A percentile compares a stretch with the other conserved stretches of the same genome.
Conservation (phyloP, 139 green algal species). For the Diplosphaera chodatii region DNA sequence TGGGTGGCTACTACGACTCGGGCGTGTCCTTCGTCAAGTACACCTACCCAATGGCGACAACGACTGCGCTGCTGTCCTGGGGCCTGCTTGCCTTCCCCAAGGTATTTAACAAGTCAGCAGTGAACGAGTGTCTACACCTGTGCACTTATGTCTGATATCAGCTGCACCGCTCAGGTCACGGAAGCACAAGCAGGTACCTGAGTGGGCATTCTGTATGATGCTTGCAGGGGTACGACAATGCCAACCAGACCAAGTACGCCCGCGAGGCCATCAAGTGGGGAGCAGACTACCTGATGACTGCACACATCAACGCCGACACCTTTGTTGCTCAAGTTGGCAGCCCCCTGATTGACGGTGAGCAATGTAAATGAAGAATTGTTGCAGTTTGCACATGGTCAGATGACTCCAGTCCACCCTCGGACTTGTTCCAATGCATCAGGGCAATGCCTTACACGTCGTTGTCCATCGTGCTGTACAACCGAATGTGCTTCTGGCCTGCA, state of each 20-base stretch:
- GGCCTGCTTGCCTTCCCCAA: conserved; percentile 40
- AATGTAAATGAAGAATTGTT: too few species aligned
- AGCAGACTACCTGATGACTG: conserved; percentile 20
- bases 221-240: not conserved
- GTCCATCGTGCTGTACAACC: too few species aligned
- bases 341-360: not conserved
- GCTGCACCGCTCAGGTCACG: not conserved
- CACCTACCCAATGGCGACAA: conserved; percentile 56
- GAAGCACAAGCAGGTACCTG: too few species aligned
- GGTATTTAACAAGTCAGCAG: not conserved
- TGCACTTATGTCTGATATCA: not conserved
- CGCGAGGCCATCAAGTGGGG: conserved; percentile 16
- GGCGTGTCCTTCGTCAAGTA: conserved; percentile 50
- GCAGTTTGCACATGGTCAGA: too few species aligned
- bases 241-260: not conserved
- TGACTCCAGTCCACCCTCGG: too few species aligned
- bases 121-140: not conserved
- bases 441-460: too few species aligned
- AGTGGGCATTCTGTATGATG: too few species aligned
- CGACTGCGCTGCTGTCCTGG: conserved; percentile 53
- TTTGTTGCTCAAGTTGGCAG: conserved; percentile 20
- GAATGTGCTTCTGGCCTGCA: not conserved
- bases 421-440: too few species aligned
- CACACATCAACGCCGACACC: conserved; percentile 4
- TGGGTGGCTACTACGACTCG: conserved; percentile 15